These are phyloP conservation scores for Lanmaoa rubissima DNA, from an alignment of 768 basidiomycete genomes.

Conservation along the genomic window DNA sequence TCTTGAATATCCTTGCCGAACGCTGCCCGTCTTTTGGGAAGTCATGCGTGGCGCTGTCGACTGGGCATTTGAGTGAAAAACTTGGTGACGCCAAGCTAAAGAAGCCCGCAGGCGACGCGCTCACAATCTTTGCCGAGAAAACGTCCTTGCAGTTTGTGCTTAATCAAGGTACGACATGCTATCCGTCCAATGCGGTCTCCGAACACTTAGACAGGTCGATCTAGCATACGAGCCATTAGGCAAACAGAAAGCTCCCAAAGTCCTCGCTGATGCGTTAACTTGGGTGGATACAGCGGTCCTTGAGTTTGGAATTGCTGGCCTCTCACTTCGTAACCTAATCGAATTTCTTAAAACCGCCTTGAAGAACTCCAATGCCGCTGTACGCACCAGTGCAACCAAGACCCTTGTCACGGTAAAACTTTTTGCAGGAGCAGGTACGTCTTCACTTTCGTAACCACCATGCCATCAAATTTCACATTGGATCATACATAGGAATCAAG, in stretches of 20 bases:
- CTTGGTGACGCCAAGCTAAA: slow-evolving; percentile 95
- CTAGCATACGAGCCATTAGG: slow-evolving; percentile 89
- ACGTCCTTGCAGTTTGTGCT: slow-evolving; percentile 94
- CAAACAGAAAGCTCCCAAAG: slow-evolving; percentile 97
- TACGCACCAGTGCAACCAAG: slow-evolving; percentile 92
- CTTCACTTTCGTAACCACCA: neutral
- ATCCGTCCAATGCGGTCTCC: slow-evolving; percentile 5
- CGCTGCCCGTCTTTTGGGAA: slow-evolving; percentile 80
- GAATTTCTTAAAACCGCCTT: slow-evolving; percentile 86
- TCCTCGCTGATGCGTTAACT: slow-evolving; percentile 82
- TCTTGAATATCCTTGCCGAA: slow-evolving; percentile 71
- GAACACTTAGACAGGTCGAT: slow-evolving; percentile 15
- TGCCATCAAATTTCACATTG: neutral
- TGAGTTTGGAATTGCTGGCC: slow-evolving; percentile 89
- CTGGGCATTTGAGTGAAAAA: slow-evolving; percentile 87
- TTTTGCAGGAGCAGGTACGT: slow-evolving; percentile 84
- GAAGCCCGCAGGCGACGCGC: slow-evolving; percentile 89
- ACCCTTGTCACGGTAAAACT: slow-evolving; percentile 86
- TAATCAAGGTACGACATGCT: slow-evolving; percentile 65
- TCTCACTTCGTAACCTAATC: slow-evolving; percentile 81
- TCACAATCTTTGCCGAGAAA: slow-evolving; percentile 84
- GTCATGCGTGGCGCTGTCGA: slow-evolving; percentile 77
- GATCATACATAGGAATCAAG: slow-evolving; percentile 68
- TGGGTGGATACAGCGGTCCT: slow-evolving; percentile 86
- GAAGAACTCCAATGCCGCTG: slow-evolving; percentile 91